Percentiles rank a stretch among this genome's conserved stretches.
Conservation (phyloP, 2,329 filamentous ascomycete genomes). For the Aspergillus fumigatus region DNA sequence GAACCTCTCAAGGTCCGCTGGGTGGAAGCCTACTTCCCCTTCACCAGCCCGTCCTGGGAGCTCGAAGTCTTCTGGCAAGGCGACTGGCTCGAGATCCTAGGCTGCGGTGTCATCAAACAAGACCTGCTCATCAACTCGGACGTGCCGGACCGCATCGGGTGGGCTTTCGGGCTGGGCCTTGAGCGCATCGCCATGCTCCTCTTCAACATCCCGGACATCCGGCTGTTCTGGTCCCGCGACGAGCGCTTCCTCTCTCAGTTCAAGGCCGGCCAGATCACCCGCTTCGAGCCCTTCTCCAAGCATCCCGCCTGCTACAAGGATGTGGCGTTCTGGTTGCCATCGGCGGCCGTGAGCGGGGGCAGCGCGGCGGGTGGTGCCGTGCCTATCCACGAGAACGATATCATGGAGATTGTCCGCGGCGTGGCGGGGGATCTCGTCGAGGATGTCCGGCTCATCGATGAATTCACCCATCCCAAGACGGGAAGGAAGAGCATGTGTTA, state of each 20-base stretch:
- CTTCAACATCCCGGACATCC: slow-evolving; percentile 93
- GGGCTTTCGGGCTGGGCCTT: slow-evolving; percentile 92
- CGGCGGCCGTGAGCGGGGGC: slow-evolving; percentile 35
- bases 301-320: slow-evolving; percentile 87
- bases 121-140: slow-evolving; percentile 72
- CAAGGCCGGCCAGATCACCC: slow-evolving; percentile 48
- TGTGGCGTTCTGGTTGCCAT: slow-evolving; percentile 82
- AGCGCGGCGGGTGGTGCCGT: slow-evolving; percentile 35
- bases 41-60: slow-evolving; percentile 93
- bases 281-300: slow-evolving; percentile 85
- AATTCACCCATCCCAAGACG: slow-evolving; percentile 84
- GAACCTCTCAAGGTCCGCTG: slow-evolving; percentile 83
- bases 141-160: slow-evolving; percentile 71
- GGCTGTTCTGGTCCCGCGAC: slow-evolving; percentile 91
- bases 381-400: slow-evolving; percentile 84
- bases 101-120: slow-evolving; percentile 87
- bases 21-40: slow-evolving; percentile 97
- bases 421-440: slow-evolving; percentile 80
- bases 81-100: slow-evolving; percentile 92
- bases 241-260: slow-evolving; percentile 85
- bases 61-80: slow-evolving; percentile 92
- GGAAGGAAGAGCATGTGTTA: slow-evolving; percentile 83
- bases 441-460: slow-evolving; percentile 77
- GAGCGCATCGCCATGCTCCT: slow-evolving; percentile 97
- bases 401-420: slow-evolving; percentile 90